These are phyloP conservation scores for Melampsora occidentalis DNA, from an alignment of 1,284 basidiomycete species.

Conservation along the genomic window DNA sequence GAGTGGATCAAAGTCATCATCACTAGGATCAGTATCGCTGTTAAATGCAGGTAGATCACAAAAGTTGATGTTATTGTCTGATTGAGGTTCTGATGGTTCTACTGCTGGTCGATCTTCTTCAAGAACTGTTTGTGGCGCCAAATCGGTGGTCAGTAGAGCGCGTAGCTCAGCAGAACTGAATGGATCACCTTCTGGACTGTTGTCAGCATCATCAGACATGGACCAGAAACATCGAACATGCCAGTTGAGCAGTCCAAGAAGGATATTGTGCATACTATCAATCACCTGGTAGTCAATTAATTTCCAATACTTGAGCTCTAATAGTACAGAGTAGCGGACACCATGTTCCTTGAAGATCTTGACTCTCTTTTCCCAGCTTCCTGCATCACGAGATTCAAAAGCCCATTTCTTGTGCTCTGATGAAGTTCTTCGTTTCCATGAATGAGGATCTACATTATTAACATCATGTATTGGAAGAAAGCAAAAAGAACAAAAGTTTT, in stretches of 20 bases:
- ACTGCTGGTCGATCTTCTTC: not conserved
- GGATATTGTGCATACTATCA: conserved; percentile 33
- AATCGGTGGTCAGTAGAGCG: not conserved
- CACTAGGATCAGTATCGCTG: conserved; percentile 3
- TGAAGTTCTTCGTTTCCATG: conserved; percentile 2
- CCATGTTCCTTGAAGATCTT: conserved; percentile 6
- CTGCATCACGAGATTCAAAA: no score
- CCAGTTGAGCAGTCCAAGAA: conserved; percentile 26
- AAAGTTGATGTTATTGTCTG: not conserved
- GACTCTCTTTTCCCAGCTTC: no score
- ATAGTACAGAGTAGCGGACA: conserved; percentile 27
- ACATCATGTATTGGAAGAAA: not conserved
- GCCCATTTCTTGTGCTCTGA: no score
- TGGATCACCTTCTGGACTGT: not conserved
- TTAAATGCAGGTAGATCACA: conserved; percentile 15
- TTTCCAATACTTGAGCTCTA: conserved; percentile 34
- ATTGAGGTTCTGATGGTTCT: not conserved
- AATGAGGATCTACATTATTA: not conserved
- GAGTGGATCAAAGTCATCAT: conserved; percentile 15
- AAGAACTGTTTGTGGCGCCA: not conserved
- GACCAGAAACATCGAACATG: conserved; percentile 18
- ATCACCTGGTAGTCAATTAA: conserved; percentile 33
- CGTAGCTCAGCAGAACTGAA: conserved; percentile 12
- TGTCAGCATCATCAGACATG: conserved; percentile 22
- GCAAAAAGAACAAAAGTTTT: conserved; percentile 43